A percentile compares a stretch with the other conserved stretches of the same genome.
These are phyloP conservation scores for Herpetomonas samuelpessoai DNA, from an alignment of 208 protist genomes.

Conservation along the genomic window DNA sequence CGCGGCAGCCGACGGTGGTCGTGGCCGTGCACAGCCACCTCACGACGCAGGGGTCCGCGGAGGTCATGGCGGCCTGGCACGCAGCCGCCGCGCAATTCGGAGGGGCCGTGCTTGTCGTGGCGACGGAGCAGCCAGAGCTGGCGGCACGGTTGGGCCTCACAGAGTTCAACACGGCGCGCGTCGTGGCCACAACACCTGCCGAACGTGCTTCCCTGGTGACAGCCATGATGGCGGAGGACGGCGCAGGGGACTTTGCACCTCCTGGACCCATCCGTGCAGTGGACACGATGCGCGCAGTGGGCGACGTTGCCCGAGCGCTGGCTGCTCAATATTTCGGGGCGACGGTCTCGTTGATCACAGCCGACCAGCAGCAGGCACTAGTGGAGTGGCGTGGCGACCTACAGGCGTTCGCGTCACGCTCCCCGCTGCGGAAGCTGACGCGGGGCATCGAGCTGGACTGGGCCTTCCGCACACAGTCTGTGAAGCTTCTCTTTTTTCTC, in stretches of 20 bases:
- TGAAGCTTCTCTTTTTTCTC: constrained; percentile 45
- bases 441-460: constrained; percentile 21
- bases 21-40: constrained; percentile 25
- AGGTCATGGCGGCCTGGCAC: constrained; percentile 29
- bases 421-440: constrained; percentile 29
- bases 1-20: constrained; percentile 11
- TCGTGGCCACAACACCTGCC: constrained; percentile 3
- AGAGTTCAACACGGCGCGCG: constrained; percentile 12
- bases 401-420: constrained; percentile 12
- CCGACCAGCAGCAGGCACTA: constrained; percentile 4
- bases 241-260: not conserved
- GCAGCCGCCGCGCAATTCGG: constrained; percentile 24
- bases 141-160: constrained; percentile 18
- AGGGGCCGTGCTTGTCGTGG: constrained; percentile 21
- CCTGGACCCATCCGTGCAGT: not conserved
- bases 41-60: constrained; percentile 27
- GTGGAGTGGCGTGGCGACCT: constrained; percentile 17
- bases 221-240: not conserved
- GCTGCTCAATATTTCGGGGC: too few species aligned
- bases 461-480: constrained; percentile 18
- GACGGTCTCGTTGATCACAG: not conserved
- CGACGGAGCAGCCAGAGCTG: constrained; percentile 31
- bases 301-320: too few species aligned
- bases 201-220: not conserved
- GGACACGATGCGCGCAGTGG: not conserved